Evolutionary conservation across 352 stramenopile genomes (phyloP).

Genomic region (Phytophthora litchii): DNA sequence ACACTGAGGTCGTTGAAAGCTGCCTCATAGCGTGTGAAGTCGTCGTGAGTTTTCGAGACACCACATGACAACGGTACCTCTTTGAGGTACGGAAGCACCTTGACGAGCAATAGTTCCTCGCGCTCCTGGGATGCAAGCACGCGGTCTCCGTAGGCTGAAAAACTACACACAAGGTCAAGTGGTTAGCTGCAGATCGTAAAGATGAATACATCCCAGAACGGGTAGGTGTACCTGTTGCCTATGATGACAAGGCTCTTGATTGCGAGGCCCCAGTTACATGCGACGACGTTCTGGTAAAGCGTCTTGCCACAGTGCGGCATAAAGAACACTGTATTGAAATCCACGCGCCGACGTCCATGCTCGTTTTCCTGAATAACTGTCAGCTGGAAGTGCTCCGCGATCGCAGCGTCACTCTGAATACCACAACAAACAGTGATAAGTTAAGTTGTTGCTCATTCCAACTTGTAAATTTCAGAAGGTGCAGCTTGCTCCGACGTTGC

Average conservation of each 20-base stretch:
- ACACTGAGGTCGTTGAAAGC: slow-evolving; percentile 78
- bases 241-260: slow-evolving; percentile 70
- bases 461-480: background rate
- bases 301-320: slow-evolving; percentile 91
- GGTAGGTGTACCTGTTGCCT: slow-evolving; percentile 72
- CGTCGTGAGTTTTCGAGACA: slow-evolving; percentile 51
- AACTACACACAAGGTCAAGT: slow-evolving; percentile 38
- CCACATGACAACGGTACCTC: slow-evolving; percentile 51
- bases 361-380: slow-evolving; percentile 69
- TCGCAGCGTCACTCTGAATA: slow-evolving; percentile 58
- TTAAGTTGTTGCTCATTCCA: background rate
- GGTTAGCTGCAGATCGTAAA: slow-evolving; percentile 3
- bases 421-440: background rate
- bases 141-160: slow-evolving; percentile 78
- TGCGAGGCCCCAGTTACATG: slow-evolving; percentile 69
- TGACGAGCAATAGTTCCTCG: slow-evolving; percentile 49
- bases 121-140: slow-evolving; percentile 54
- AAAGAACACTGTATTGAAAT: slow-evolving; percentile 82
- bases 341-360: slow-evolving; percentile 47
- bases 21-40: slow-evolving; percentile 69
- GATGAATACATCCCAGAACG: background rate
- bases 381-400: slow-evolving; percentile 52
- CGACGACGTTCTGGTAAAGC: slow-evolving; percentile 91
- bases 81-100: slow-evolving; percentile 51
- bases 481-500: background rate